Base-by-base conservation (phyloP, 305 asterid species). In the Withania somnifera region DNA sequence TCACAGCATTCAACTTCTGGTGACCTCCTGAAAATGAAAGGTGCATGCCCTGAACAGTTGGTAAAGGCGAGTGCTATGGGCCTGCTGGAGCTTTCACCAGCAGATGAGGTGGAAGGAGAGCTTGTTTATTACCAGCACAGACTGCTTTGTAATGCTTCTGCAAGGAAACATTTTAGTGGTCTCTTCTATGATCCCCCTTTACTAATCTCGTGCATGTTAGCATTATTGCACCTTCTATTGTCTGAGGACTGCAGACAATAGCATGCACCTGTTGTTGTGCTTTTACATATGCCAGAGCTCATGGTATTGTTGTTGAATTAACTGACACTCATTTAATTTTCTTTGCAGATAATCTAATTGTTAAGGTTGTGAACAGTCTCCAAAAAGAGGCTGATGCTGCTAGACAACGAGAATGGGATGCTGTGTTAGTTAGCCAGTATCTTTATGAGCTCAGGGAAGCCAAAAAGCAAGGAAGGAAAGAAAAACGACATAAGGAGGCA, bases 91-190 rank as follows among this genome's bases (percentile, higher is more conserved):
- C 83, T 89, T 80, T 92, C 98, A 84, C 97, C 98, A n/a, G 87
- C 81, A 57, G 98, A 95, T 90, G 98, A 93, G 87, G 95, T 97
- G 79, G 99, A 93, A 89, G 98, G 98, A 84, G 98, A 93, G 84
- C 97, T 97, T 75, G 60, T 94, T 68, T 97, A 90, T 87, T 88
- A 88, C 84, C 99, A 97, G 86, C 92, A 91, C 28, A 87, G 84
- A 77, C 95, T 97, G 71, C 84, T 92, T 79, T 42, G 81, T 75
- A 91, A 88, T 82, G 95, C 94, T 68, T 84, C 80, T 83, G 77
- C 82, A 34, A 91, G 93, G 86, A 92, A 90, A 84, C 77, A 64
- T 82, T 81, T 87, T 80, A 85, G 92, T 85, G 98, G 99, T 96
- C 84, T 86, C 81, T 90, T 78, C 86, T 78, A 83, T 67, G 56